A percentile compares a stretch with the other conserved stretches of the same genome.
Evolutionary conservation across 1,284 basidiomycete genomes (phyloP).

Genomic region (Melampsora larici-populina): DNA sequence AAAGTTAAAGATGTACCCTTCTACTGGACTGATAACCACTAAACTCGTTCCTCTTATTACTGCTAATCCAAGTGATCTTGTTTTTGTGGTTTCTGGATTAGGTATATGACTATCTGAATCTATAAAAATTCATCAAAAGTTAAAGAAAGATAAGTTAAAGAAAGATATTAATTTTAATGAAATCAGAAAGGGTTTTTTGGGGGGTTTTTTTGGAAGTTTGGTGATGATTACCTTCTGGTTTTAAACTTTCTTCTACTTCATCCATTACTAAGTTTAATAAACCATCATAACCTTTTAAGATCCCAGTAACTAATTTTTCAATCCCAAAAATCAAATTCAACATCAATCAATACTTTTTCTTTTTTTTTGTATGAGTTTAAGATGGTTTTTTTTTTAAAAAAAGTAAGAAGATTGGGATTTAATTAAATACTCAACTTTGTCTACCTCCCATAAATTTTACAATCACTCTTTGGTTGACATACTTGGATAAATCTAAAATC

Average conservation of each 20-base stretch:
- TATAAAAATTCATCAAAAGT: background rate
- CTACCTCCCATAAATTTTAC: constrained; percentile 96
- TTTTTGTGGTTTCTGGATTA: constrained; percentile 52
- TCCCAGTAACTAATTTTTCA: constrained; percentile 70
- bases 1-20: constrained; percentile 64
- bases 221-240: too few species aligned
- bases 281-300: constrained; percentile 93
- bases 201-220: too few species aligned
- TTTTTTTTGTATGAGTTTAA: background rate
- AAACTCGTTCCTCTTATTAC: constrained; percentile 89
- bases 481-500: constrained; percentile 91
- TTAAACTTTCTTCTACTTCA: constrained; percentile 72
- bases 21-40: constrained; percentile 83
- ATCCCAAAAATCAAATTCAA: too few species aligned
- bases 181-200: too few species aligned
- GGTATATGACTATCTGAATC: too few species aligned
- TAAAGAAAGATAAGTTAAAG: too few species aligned
- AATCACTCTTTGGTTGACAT: constrained; percentile 82
- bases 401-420: too few species aligned
- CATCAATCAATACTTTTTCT: background rate
- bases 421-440: constrained; percentile 67
- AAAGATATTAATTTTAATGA: too few species aligned
- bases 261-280: constrained; percentile 92
- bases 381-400: too few species aligned
- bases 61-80: constrained; percentile 71